Evolutionary conservation across 169 alveolate species (phyloP), one percentile per base, ranked within the genome.

Genomic region (Toxoplasma gondii): DNA sequence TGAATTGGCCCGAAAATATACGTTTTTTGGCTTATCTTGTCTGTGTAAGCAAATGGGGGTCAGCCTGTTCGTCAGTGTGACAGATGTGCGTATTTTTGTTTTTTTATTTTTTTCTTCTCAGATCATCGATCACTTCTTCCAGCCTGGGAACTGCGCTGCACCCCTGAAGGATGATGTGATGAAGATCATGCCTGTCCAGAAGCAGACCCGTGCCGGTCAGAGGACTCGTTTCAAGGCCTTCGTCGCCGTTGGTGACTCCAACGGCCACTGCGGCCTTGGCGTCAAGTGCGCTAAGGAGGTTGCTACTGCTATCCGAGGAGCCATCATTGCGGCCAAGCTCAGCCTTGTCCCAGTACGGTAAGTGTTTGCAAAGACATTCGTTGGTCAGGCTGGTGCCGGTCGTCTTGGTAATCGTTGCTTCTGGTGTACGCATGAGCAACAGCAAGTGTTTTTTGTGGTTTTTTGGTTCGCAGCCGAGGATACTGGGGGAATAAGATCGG

Each of bases 401-500:
- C 44, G 88, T 31, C 22, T 4, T 80, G 88, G 1, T 7, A 22
- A 31, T 41, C 88, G 88, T 80, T 34, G 88, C 27, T 9, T 34
- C 53, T 34, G 12, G 24, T 27, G 44, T 31, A 34, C 34, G 88
- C 22, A 7, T 49, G 58, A 12, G 58, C 58, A 49, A 49, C 12
- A 49, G 4, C 22, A 49, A 69, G 81, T 69, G 81, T 17, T 17
- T 24, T 84, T 17, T 49, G 38, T 84, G 36, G 70, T 17, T 39
- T 4, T 49, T 49, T 49, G 58, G 58, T 49, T 49, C 44, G 27
- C 93, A 96, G 99, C 96, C 98, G 99, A 96, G 99, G 99, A 34
- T 99, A 99, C 98, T 99, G 99, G 99, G 99, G 99, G 34, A 99
- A 99, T 98, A 99, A 99, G 98, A 99, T 99, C 97, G 99, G 99